phyloP scores from a whole-genome alignment of 176 grass and related monocot species.

The Alloteropsis semialata region DNA sequence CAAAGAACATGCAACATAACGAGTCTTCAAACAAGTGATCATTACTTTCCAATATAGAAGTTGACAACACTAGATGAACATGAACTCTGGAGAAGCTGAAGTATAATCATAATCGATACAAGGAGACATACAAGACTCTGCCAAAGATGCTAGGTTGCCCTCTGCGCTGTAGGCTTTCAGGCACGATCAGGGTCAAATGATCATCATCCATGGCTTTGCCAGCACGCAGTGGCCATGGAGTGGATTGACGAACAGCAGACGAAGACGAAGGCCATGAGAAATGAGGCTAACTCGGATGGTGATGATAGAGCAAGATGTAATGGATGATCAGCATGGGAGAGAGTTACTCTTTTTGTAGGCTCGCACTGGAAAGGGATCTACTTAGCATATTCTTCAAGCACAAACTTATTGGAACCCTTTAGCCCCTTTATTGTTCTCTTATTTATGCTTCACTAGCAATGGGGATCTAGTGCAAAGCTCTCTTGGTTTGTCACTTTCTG shows the following conservation, averaged over 20 bases:
- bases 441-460: conserved; percentile 37
- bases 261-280: conserved; percentile 18
- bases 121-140: conserved; percentile 25
- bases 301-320: background rate
- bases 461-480: conserved; percentile 29
- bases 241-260: background rate
- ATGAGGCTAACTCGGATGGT: background rate
- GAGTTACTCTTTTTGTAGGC: conserved; percentile 45
- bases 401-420: conserved; percentile 24
- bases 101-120: background rate
- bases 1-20: background rate
- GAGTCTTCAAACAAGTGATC: background rate
- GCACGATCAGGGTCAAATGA: background rate
- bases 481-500: conserved; percentile 24
- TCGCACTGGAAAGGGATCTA: conserved; percentile 39
- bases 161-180: conserved; percentile 30
- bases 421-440: conserved; percentile 11
- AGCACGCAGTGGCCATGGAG: background rate
- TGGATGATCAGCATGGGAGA: conserved; percentile 18
- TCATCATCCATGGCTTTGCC: conserved; percentile 22
- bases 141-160: conserved; percentile 56
- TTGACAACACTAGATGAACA: conserved; percentile 11
- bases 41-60: background rate
- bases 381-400: conserved; percentile 48
- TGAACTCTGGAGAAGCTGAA: conserved; percentile 4